Evolutionary conservation across 805 yeast genomes (phyloP), one percentile per base, ranked within the genome.

Genomic region (Candida montana): DNA sequence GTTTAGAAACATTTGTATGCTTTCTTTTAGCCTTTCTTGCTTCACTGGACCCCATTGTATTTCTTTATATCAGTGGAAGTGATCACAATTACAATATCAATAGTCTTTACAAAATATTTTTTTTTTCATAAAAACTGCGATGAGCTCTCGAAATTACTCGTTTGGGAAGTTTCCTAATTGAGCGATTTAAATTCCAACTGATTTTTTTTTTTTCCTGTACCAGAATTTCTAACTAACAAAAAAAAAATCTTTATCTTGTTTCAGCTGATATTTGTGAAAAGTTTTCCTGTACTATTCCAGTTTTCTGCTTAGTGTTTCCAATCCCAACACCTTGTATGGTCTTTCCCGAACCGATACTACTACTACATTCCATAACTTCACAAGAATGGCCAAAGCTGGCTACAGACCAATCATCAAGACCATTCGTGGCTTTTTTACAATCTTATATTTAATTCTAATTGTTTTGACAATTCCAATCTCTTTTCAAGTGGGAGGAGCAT

Each of bases 401-500:
- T 44, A 44, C 21, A 33, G 28, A 30, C 45, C 40, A 28, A 33
- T 45, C 10, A 31, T 45, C 17, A 45, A 35, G 31, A 42, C 54
- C 17, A 33, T 54, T 7, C 51, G 59, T 17, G 51, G 52, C 15
- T 31, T 73, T 13, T 65, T 79, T 44, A 77, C 85, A 0, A 63
- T 77, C 1, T 61, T 83, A 24, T 88, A 89, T 55, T 67, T 88
- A 40, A 59, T 75, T 6, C 74, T 86, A 38, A 79, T 87, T 11
- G 74, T 89, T 23, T 68, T 90, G 24, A 83, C 96, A 3, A 83
- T 93, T 7, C 98, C 98, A 5, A 72, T 93, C 47, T 84, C 97
- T 19, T 93, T 93, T 63, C 96, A 91, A 56, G 83, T 88, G 30
- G 98, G 98, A 9, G 97, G 98, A 2, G 73, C 81, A 16, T 72